A percentile compares a stretch with the other conserved stretches of the same genome.
Conservation (phyloP, 208 protist genomes). For the Trichomonas vaginalis region DNA sequence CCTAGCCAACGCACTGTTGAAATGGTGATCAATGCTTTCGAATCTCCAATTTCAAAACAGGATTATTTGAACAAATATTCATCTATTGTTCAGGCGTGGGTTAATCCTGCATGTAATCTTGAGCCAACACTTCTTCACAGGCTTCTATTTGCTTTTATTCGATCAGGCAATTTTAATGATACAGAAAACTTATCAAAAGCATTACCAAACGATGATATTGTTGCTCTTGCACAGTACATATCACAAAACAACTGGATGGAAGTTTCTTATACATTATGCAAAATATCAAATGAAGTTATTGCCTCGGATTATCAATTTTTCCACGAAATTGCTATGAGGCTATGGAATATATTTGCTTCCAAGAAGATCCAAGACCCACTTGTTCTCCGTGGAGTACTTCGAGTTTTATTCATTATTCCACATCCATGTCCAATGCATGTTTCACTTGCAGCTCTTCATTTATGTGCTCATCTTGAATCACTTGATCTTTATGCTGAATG, state of each 20-base stretch:
- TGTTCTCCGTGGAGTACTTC: neutral
- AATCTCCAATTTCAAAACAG: neutral
- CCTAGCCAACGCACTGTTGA: neutral
- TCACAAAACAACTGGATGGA: neutral
- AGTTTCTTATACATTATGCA: neutral
- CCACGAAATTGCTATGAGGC: neutral
- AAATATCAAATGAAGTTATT: neutral
- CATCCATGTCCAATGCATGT: neutral
- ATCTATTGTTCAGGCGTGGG: neutral
- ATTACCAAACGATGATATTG: neutral
- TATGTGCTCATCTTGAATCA: neutral
- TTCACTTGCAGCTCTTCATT: neutral
- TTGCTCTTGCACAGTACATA: neutral
- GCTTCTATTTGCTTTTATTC: neutral
- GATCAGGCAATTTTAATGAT: neutral
- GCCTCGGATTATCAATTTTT: conserved; percentile 1
- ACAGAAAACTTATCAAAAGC: neutral
- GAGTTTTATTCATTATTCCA: neutral
- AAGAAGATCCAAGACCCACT: neutral
- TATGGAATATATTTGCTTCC: neutral
- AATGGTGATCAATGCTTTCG: neutral
- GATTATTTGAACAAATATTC: neutral
- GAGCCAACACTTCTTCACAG: neutral
- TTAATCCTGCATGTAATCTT: neutral
- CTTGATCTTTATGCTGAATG: neutral